These are phyloP conservation scores for Asterochloris sp. DNA, from an alignment of 139 green algal species.

Conservation along the genomic window DNA sequence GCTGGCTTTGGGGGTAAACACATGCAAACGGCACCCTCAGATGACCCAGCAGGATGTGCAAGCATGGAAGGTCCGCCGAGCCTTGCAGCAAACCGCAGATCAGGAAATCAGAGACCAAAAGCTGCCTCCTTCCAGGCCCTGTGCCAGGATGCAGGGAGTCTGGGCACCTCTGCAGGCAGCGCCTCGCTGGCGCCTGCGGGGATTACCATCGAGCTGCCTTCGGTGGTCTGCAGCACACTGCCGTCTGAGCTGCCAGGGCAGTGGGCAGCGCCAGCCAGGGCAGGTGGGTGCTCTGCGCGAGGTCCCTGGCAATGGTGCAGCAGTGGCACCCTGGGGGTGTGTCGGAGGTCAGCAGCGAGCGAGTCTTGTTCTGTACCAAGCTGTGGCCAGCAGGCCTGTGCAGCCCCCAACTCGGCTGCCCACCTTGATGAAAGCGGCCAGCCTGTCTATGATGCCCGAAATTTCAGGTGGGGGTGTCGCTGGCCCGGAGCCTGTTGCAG, in stretches of 20 bases:
- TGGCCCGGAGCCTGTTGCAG: background rate
- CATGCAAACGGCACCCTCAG: no score
- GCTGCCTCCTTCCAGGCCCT: no score
- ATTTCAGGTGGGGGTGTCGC: conserved; percentile 20
- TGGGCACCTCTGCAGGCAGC: no score
- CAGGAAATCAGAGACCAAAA: background rate
- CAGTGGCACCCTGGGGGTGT: background rate
- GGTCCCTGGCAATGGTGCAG: background rate
- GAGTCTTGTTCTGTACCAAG: no score
- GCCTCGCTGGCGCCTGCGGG: no score
- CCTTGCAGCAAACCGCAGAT: background rate
- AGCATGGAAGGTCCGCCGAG: background rate
- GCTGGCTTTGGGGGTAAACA: background rate
- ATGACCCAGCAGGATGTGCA: background rate
- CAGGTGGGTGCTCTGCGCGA: no score
- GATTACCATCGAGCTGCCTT: background rate
- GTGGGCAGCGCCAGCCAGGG: background rate
- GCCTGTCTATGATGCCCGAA: conserved; percentile 42
- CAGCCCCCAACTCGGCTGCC: background rate
- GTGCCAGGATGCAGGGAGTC: no score
- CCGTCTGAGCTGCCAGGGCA: background rate
- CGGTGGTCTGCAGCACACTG: background rate
- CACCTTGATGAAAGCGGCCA: conserved; percentile 47
- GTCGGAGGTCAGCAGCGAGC: background rate
- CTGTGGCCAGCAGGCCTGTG: no score